Conservation (phyloP, 257 asterid species). For the Solanum megistacrolobum region DNA sequence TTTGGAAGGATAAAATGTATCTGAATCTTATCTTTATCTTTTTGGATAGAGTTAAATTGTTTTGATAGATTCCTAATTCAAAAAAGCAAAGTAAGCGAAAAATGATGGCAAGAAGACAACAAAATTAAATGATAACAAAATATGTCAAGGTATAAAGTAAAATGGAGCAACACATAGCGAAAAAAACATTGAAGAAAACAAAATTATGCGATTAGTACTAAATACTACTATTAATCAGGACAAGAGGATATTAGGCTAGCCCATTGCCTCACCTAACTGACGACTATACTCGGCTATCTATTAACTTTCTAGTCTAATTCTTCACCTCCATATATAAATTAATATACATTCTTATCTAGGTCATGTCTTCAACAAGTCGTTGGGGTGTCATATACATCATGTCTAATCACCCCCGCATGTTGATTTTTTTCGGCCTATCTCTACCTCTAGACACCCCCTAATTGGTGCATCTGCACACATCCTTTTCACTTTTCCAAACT, state of each 20-base stretch:
- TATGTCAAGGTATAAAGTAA: not conserved
- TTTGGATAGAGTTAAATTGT: fast-evolving
- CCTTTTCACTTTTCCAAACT: not conserved
- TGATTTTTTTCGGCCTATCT: not conserved
- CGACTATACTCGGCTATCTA: not conserved
- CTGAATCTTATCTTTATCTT: not conserved
- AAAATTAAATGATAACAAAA: not conserved
- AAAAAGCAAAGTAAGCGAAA: not conserved
- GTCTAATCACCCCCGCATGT: not conserved
- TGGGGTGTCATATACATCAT: not conserved
- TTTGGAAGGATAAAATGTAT: not conserved
- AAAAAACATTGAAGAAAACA: not conserved
- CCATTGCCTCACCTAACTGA: not conserved
- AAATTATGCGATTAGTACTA: not conserved
- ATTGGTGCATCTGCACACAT: not conserved
- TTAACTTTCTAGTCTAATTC: not conserved
- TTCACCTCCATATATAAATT: not conserved
- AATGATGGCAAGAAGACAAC: not conserved
- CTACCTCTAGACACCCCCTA: not conserved
- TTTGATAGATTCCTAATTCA: not conserved
- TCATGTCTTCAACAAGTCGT: not conserved
- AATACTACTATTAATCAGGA: not conserved
- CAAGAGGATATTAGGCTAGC: not conserved
- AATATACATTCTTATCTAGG: not conserved
- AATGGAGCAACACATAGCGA: not conserved